Conservation (phyloP, 768 basidiomycete species). For the Hypholoma fasciculare region DNA sequence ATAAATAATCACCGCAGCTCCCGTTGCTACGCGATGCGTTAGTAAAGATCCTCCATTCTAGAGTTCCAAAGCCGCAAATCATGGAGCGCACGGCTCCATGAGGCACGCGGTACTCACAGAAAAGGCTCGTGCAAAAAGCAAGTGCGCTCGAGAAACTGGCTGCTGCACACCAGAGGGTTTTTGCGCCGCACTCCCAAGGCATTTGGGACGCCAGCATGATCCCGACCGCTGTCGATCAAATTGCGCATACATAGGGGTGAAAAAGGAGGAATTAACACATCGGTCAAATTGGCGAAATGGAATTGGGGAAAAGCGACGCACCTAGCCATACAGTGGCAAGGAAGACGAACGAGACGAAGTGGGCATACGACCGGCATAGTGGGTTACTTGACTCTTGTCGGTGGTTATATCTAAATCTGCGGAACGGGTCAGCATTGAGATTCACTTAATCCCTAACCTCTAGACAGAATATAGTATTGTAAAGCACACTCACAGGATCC, state of each 20-base stretch:
- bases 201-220: slow-evolving; percentile 35
- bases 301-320: slow-evolving; percentile 5
- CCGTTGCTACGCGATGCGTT: slow-evolving; percentile 18
- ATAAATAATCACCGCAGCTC: slow-evolving; percentile 23
- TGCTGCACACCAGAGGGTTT: slow-evolving; percentile 32
- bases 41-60: background rate
- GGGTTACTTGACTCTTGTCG: slow-evolving; percentile 27
- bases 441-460: background rate
- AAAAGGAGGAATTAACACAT: background rate
- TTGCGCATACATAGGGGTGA: background rate
- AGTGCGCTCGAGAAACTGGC: slow-evolving; percentile 32
- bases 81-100: background rate
- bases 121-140: slow-evolving; percentile 31
- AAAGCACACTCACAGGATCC: slow-evolving; percentile 25
- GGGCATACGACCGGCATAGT: slow-evolving; percentile 31
- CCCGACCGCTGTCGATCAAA: slow-evolving; percentile 22
- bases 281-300: background rate
- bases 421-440: background rate
- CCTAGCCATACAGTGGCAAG: slow-evolving; percentile 32
- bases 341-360: slow-evolving; percentile 31
- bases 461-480: background rate
- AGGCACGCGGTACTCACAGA: slow-evolving; percentile 21
- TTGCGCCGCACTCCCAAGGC: slow-evolving; percentile 28
- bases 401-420: slow-evolving; percentile 30
- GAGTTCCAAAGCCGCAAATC: background rate